Evolutionary conservation across 306 rosid species (phyloP), one percentile per base, ranked within the genome.

Genomic region (Arachis hypogaea): DNA sequence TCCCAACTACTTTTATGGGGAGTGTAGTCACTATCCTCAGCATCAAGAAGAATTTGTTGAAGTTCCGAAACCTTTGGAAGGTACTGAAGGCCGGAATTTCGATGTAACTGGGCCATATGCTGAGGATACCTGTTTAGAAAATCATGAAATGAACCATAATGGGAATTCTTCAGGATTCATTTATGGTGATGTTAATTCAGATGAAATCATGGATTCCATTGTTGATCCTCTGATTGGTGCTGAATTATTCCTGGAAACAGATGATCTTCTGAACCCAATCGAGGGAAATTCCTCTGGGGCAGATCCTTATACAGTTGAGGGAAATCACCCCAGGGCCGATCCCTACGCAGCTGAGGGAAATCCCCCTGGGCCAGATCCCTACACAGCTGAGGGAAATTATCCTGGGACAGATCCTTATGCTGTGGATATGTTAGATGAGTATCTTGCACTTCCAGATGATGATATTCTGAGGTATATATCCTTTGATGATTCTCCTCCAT

Each of bases 201-300:
- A 84, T 18, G 43, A 59, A 29, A 82, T 47, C 77, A 63, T 78
- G 16, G 79, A 85, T 71, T 70, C 85, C 62, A 1, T 46, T 57
- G 84, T 77, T 36, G 43, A 59, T 79, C 76, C 33, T 67, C 72
- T 72, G 12, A 43, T 55, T 41, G 76, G 59, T 71, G 89, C 81
- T 69, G 91, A 79, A 36, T 83, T 81, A 59, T 87, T 67, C 76
- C 66, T 94, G 49, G 97, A 91, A 80, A 66, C 92, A n/a, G 77
- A 91, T 74, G 97, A 94, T 70, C 86, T 89, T 55, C 8, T 66
- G 29, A 68, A 79, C 61, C 82, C 81, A 11, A 59, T 75, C 8
- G 87, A 73, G 79, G 63, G 6, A 54, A 16, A 59, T 75, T 87
- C 87, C 11, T 16, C 77, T 0, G 46, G 46, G 7, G 8, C 46